Conservation (phyloP, 2,329 filamentous ascomycete genomes). For the Diaporthe sp. region DNA sequence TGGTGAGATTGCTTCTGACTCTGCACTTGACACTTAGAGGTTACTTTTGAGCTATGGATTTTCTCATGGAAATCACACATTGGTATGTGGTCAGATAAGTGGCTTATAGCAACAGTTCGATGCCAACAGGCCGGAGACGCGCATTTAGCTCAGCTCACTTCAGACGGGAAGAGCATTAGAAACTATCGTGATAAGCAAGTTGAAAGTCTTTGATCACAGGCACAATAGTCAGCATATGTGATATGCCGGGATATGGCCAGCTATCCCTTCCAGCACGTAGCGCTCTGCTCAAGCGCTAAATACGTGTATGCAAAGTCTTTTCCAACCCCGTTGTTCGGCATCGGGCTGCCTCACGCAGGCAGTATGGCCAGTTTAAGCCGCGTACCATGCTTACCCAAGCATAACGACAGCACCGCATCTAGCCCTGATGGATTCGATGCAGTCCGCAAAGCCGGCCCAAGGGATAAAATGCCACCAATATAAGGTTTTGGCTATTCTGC, state of each 20-base stretch:
- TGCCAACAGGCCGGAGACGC: too few species aligned
- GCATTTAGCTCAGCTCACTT: too few species aligned
- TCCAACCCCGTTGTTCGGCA: neutral
- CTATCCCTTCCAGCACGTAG: too few species aligned
- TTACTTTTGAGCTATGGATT: neutral
- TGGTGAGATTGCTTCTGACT: neutral
- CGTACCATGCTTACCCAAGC: neutral
- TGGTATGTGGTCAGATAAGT: too few species aligned
- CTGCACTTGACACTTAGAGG: too few species aligned
- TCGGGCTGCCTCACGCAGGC: neutral
- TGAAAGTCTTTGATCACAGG: too few species aligned
- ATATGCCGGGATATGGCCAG: too few species aligned
- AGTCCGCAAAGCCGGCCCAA: neutral
- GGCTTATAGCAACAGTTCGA: too few species aligned
- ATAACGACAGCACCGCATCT: neutral
- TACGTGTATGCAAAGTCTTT: neutral
- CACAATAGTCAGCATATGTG: too few species aligned
- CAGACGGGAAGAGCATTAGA: too few species aligned
- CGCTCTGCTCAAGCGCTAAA: neutral
- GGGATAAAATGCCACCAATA: neutral
- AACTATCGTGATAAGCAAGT: too few species aligned
- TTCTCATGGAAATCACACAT: too few species aligned
- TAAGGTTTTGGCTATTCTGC: slow-evolving; percentile 30
- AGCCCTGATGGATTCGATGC: neutral
- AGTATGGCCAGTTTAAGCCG: neutral